Evolutionary conservation across 148 eudicot species (phyloP).

Genomic region (Vaccinium macrocarpon): DNA sequence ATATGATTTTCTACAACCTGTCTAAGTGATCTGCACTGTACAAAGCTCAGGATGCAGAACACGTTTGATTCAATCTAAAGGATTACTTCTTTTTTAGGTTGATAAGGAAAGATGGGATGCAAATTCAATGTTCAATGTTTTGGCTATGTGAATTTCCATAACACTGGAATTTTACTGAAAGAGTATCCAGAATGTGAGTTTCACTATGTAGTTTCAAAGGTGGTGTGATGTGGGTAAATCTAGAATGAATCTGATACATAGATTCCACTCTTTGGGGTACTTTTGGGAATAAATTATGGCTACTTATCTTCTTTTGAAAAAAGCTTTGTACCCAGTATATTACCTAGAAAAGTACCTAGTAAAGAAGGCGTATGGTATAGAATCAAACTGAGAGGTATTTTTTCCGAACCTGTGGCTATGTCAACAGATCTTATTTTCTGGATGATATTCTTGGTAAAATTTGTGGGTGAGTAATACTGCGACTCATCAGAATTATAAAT

Average conservation of each 20-base stretch:
- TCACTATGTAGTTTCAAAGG: neutral
- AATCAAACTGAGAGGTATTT: neutral
- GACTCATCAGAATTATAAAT: neutral
- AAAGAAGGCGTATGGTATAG: neutral
- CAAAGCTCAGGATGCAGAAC: neutral
- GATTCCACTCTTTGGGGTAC: neutral
- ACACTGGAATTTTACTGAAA: neutral
- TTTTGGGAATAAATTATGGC: neutral
- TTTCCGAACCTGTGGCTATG: too few species aligned
- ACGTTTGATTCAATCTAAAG: neutral
- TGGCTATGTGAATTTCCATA: constrained; percentile 5
- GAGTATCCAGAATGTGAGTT: neutral
- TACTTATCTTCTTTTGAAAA: neutral
- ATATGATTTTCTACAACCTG: neutral
- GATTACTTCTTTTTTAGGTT: neutral
- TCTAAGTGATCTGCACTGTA: neutral
- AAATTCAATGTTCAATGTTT: neutral
- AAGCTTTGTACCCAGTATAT: neutral
- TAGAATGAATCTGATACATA: neutral
- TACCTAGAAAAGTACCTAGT: neutral
- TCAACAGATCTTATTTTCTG: neutral
- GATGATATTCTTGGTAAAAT: neutral
- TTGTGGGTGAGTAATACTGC: neutral
- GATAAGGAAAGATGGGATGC: neutral
- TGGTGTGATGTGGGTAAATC: neutral